A percentile compares a stretch with the other conserved stretches of the same genome.
phyloP scores from a whole-genome alignment of 1,139 yeast genomes.

The Debaryomyces psychrophilus region DNA sequence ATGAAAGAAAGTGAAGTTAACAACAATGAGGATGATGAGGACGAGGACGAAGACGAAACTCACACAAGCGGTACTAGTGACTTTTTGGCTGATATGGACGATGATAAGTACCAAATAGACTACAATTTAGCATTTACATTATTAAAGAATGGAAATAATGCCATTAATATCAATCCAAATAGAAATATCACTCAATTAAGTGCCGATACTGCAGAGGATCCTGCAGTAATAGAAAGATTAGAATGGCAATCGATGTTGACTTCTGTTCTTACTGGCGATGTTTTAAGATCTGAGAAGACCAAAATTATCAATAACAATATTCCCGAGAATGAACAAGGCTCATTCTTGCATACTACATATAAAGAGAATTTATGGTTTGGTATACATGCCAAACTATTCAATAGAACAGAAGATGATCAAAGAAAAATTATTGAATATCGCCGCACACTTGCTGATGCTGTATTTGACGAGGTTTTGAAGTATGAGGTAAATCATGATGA shows the following conservation, averaged over 20 bases:
- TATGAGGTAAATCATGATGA: conserved; percentile 57
- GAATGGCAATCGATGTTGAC: conserved; percentile 97
- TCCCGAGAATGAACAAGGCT: conserved; percentile 48
- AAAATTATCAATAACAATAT: conserved; percentile 60
- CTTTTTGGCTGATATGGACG: conserved; percentile 46
- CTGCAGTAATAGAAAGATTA: conserved; percentile 73
- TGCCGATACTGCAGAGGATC: conserved; percentile 55
- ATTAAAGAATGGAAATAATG: conserved; percentile 35
- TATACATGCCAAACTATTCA: conserved; percentile 76
- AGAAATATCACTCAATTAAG: conserved; percentile 45
- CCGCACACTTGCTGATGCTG: conserved; percentile 71
- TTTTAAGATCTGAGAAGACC: conserved; percentile 86
- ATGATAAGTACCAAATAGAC: conserved; percentile 47
- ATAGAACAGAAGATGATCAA: conserved; percentile 83
- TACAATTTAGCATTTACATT: conserved; percentile 41
- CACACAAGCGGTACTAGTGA: conserved; percentile 31
- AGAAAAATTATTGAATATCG: conserved; percentile 69
- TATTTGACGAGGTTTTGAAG: conserved; percentile 69
- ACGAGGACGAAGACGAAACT: conserved; percentile 27
- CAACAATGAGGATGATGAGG: conserved; percentile 27
- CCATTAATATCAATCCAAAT: conserved; percentile 36
- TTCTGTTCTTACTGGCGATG: conserved; percentile 92
- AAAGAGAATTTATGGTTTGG: conserved; percentile 85
- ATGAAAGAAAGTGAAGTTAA: conserved; percentile 35
- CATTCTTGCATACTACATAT: conserved; percentile 56